These are phyloP conservation scores for Wickerhamomyces alni DNA, from an alignment of 805 yeast species.

Conservation along the genomic window DNA sequence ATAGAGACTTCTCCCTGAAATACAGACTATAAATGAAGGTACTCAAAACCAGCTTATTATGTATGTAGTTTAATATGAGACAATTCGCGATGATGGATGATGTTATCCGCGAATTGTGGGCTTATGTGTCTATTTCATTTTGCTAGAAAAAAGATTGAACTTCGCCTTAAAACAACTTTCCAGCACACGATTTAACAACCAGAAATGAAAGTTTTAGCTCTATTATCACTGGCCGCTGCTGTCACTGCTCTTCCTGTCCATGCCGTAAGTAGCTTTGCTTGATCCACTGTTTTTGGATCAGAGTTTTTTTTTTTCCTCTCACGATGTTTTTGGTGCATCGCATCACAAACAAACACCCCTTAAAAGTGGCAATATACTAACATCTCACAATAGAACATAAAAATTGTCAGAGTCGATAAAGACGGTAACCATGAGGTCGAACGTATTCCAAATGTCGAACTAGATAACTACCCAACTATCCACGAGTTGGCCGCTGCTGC, in stretches of 20 bases:
- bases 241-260: conserved; percentile 19
- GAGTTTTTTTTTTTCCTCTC: neutral
- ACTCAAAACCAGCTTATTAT: too few relatives aligned
- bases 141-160: too few relatives aligned
- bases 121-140: too few relatives aligned
- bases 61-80: too few relatives aligned
- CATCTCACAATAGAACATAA: conserved; percentile 8
- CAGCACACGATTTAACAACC: conserved; percentile 34
- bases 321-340: too few relatives aligned
- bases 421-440: conserved; percentile 12
- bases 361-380: conserved; percentile 1
- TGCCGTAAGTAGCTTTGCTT: conserved; percentile 14
- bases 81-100: too few relatives aligned
- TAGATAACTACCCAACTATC: conserved; percentile 10
- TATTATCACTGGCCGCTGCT: conserved; percentile 14
- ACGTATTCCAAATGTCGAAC: conserved; percentile 12
- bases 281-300: too few relatives aligned
- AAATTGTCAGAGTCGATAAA: conserved; percentile 8
- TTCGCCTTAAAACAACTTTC: too few relatives aligned
- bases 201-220: conserved; percentile 15
- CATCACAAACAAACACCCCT: too few relatives aligned
- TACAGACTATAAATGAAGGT: too few relatives aligned
- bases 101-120: too few relatives aligned
- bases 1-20: too few relatives aligned
- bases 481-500: conserved; percentile 10